Percentiles rank a stretch among this genome's conserved stretches.
These are phyloP conservation scores for Aquilaria yunnanensis DNA, from an alignment of 345 rosid species.

Conservation along the genomic window DNA sequence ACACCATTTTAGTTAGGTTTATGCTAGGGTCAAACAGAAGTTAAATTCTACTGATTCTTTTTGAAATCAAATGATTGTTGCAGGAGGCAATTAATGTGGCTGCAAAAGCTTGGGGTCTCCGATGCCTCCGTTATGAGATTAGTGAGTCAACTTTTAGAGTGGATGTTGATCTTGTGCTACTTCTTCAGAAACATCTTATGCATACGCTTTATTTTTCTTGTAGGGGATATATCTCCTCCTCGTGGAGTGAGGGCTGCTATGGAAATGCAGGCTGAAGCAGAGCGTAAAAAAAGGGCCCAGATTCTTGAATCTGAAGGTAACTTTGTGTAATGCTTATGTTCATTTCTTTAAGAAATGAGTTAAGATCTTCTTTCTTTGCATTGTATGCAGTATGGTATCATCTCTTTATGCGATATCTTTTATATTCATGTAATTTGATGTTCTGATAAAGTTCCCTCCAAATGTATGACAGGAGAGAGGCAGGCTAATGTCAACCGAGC, in stretches of 20 bases:
- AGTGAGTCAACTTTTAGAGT: slow-evolving; percentile 34
- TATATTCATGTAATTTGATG: neutral
- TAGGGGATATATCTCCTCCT: slow-evolving; percentile 98
- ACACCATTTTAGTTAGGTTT: too few relatives aligned
- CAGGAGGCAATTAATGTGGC: slow-evolving; percentile 94
- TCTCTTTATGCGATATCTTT: slow-evolving; percentile 8
- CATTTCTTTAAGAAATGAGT: slow-evolving; percentile 1
- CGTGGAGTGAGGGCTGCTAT: slow-evolving; percentile 86
- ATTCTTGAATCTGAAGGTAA: slow-evolving; percentile 84
- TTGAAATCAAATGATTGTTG: slow-evolving; percentile 13
- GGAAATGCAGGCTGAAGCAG: slow-evolving; percentile 99
- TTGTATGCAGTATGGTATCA: neutral
- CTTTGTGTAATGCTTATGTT: neutral
- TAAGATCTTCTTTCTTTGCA: slow-evolving; percentile 2
- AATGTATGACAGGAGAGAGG: slow-evolving; percentile 23
- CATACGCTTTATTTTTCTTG: neutral
- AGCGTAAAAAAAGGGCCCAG: slow-evolving; percentile 89
- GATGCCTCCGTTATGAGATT: slow-evolving; percentile 95
- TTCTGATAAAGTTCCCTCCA: neutral
- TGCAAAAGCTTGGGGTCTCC: slow-evolving; percentile 87
- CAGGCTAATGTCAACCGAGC: slow-evolving; percentile 50
- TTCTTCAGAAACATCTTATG: slow-evolving; percentile 1
- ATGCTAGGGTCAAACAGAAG: too few relatives aligned
- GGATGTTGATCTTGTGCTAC: neutral
- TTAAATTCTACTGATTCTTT: neutral